These are phyloP conservation scores for Miamiensis avidus DNA, from an alignment of 169 alveolate species.

Conservation along the genomic window DNA sequence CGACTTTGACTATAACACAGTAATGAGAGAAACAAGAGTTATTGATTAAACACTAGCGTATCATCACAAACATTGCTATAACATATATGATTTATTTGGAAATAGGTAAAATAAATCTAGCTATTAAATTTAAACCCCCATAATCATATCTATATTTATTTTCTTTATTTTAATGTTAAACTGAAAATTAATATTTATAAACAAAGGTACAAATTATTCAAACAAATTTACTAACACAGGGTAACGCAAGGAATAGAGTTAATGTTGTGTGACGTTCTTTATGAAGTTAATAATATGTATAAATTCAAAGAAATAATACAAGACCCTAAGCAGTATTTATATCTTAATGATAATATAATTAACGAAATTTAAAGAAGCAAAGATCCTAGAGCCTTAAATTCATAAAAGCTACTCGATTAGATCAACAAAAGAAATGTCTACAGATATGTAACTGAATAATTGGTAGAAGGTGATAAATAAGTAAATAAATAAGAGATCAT, in stretches of 20 bases:
- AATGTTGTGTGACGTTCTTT: conserved; percentile 68
- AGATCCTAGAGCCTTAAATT: conserved; percentile 5
- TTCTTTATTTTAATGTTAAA: no score
- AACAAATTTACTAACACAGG: conserved; percentile 64
- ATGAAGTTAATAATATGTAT: conserved; percentile 51
- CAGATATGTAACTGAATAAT: conserved; percentile 56
- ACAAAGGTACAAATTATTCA: conserved; percentile 49
- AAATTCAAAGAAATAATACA: conserved; percentile 54
- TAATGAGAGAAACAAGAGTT: conserved; percentile 63
- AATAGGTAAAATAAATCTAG: conserved; percentile 30
- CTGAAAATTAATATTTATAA: no score
- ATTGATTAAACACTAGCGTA: conserved; percentile 73
- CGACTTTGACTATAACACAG: conserved; percentile 39
- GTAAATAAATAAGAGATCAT: conserved; percentile 24
- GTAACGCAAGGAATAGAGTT: conserved; percentile 66
- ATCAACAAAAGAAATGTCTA: conserved; percentile 58
- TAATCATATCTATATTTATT: no score
- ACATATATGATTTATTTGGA: conserved; percentile 56
- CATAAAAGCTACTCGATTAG: conserved; percentile 35
- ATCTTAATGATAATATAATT: conserved; percentile 61
- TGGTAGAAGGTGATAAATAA: conserved; percentile 23
- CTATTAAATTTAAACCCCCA: no score
- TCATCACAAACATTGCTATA: conserved; percentile 54
- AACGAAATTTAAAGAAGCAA: conserved; percentile 35
- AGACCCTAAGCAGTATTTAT: conserved; percentile 53